Evolutionary conservation across 208 protist genomes (phyloP).

Genomic region (Trypanosoma caninum): DNA sequence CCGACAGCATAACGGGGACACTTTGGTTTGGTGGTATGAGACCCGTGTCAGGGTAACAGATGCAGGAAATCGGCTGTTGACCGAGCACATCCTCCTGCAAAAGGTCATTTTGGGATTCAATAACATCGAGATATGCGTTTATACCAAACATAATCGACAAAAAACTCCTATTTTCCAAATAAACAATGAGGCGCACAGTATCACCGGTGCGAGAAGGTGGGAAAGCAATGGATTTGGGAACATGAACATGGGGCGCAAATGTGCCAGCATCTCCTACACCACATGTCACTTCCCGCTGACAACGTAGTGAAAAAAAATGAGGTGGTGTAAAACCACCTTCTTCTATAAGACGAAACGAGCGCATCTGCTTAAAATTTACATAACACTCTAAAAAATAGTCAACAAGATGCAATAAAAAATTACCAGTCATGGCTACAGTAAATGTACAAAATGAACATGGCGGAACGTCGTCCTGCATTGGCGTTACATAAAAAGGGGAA

Average conservation of each 20-base stretch:
- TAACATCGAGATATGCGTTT: constrained; percentile 35
- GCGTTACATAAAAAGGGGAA: constrained; percentile 56
- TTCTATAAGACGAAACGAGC: constrained; percentile 71
- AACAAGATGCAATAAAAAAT: not conserved
- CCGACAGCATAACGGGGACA: constrained; percentile 61
- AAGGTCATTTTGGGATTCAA: constrained; percentile 20
- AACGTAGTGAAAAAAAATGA: constrained; percentile 69
- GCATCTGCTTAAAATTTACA: constrained; percentile 85
- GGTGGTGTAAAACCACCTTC: constrained; percentile 72
- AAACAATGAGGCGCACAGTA: constrained; percentile 50
- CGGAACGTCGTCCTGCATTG: constrained; percentile 50
- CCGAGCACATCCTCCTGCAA: not conserved
- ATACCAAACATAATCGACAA: constrained; percentile 48
- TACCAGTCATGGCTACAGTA: not conserved
- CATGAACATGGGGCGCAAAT: constrained; percentile 2
- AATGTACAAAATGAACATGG: constrained; percentile 25
- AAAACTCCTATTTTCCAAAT: constrained; percentile 59
- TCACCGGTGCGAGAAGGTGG: constrained; percentile 44
- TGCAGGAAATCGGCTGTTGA: constrained; percentile 36
- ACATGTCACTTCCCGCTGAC: constrained; percentile 19
- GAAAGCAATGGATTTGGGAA: constrained; percentile 29
- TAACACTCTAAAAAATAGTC: constrained; percentile 87
- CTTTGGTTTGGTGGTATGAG: constrained; percentile 43
- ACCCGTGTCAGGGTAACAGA: constrained; percentile 48
- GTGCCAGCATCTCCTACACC: not conserved